Percentiles rank a stretch among this genome's conserved stretches.
phyloP scores from a whole-genome alignment of 2,329 filamentous ascomycete genomes.

The Immersiporthe knoxdaviesiana region DNA sequence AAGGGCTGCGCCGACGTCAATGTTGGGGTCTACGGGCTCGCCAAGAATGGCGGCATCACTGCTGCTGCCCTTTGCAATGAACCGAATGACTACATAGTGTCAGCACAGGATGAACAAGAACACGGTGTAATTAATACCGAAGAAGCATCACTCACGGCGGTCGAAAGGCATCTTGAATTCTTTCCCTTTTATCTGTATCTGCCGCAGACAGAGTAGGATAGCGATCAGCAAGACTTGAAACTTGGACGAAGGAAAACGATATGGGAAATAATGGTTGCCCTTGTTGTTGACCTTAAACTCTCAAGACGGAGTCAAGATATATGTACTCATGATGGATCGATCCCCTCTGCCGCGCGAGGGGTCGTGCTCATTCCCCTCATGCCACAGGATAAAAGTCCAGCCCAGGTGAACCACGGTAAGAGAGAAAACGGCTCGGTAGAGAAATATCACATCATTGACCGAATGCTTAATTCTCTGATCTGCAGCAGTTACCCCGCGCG shows the following conservation, averaged over 20 bases:
- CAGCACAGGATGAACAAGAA: neutral
- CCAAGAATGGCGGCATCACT: conserved; percentile 24
- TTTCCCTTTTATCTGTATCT: neutral
- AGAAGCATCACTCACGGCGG: conserved; percentile 12
- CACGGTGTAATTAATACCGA: neutral
- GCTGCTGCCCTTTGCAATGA: conserved; percentile 26
- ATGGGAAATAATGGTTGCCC: no score
- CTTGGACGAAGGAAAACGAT: neutral
- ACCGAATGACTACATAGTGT: conserved; percentile 24
- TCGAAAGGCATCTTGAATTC: conserved; percentile 30
- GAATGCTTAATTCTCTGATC: neutral
- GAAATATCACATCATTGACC: conserved; percentile 1
- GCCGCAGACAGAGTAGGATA: neutral
- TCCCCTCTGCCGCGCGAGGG: neutral
- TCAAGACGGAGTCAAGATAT: neutral
- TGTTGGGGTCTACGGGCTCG: conserved; percentile 33
- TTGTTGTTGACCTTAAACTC: neutral
- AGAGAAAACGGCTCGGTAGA: neutral
- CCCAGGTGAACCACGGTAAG: neutral
- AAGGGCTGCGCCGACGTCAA: conserved; percentile 62
- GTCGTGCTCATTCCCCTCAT: neutral
- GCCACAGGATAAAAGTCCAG: neutral
- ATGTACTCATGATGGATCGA: neutral
- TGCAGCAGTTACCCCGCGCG: neutral
- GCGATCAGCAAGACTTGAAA: no score